Conservation (phyloP, 73 alveolate genomes). For the Tetrahymena borealis region DNA sequence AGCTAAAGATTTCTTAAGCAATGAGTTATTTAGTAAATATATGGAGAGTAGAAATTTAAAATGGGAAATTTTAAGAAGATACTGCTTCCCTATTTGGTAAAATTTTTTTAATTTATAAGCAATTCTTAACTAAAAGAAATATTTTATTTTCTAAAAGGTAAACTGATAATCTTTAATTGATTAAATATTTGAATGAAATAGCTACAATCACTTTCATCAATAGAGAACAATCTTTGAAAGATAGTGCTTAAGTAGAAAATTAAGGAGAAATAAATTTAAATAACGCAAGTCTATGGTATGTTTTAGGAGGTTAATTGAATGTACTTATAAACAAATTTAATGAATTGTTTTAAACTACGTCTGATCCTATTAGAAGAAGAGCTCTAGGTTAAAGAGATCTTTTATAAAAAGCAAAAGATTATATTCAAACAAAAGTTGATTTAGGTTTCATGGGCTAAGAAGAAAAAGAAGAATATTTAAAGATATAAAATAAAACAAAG, state of each 20-base stretch:
- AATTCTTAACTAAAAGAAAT: not conserved
- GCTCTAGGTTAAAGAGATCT: not conserved
- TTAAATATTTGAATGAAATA: not conserved
- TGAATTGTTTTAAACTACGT: not conserved
- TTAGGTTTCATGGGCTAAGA: not conserved
- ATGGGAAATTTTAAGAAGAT: not conserved
- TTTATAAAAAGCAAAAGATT: not conserved
- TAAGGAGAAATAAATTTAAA: not conserved
- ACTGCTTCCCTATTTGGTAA: not conserved
- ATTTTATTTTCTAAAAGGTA: not conserved
- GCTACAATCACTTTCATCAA: not conserved
- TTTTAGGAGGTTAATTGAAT: not conserved
- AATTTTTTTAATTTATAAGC: not conserved
- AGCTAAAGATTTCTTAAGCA: not conserved
- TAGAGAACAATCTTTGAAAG: not conserved
- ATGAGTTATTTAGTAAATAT: not conserved
- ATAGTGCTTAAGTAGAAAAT: not conserved
- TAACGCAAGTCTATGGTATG: not conserved
- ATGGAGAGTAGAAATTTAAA: not conserved
- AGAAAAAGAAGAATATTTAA: not conserved
- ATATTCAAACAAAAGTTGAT: not conserved
- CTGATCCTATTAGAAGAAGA: not conserved
- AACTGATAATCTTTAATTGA: not conserved
- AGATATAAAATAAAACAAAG: not conserved
- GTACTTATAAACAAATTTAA: not conserved